Evolutionary conservation across 352 stramenopile genomes (phyloP), one percentile per base, ranked within the genome.

Genomic region (Phytophthora ohioensis): DNA sequence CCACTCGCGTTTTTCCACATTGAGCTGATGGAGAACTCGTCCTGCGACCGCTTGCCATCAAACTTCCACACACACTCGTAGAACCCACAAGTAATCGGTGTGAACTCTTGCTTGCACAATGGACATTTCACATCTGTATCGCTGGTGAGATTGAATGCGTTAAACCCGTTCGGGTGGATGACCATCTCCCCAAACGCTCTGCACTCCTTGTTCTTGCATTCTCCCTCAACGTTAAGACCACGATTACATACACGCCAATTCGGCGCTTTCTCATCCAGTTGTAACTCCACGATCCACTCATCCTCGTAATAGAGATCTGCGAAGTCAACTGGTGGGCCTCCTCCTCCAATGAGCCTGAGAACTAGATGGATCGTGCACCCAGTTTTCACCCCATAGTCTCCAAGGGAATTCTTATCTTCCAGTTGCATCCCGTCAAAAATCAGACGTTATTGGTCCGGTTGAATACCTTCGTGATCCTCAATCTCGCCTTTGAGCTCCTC

Each of bases 21-120:
- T 3, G 68, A 80, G n/a, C 55, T 68, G 17, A 78, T 35, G 7
- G 57, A 30, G 45, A 12, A 43, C n/a, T 69, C 51, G 7, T 31
- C 21, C 21, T 21, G 32, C 3, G 61, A 30, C 4, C 30, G 42
- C 6, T 76, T 53, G 31, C 57, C 69, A 11, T 78, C 69, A 45
- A 65, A 78, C 56, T 78, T 78, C 57, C 69, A 78, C 36, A 54
- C 62, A 45, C 69, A 81, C 8, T 78, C 56, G 41, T 76, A 81
- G 42, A 81, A 72, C 0, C 61, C 74, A 48, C 69, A 81, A 3
- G 64, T 57, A 11, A 76, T n/a, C 0, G 69, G 56, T 7, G 66
- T n/a, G 17, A 81, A 53, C 0, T 36, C 27, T 1, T 5, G 27
- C 42, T 34, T 27, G 34, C 69, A 80, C 8, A 43, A 41, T 32